Evolutionary conservation across 1,284 basidiomycete species (phyloP), one percentile per base, ranked within the genome.

Genomic region (Cutaneotrichosporon daszewskae): DNA sequence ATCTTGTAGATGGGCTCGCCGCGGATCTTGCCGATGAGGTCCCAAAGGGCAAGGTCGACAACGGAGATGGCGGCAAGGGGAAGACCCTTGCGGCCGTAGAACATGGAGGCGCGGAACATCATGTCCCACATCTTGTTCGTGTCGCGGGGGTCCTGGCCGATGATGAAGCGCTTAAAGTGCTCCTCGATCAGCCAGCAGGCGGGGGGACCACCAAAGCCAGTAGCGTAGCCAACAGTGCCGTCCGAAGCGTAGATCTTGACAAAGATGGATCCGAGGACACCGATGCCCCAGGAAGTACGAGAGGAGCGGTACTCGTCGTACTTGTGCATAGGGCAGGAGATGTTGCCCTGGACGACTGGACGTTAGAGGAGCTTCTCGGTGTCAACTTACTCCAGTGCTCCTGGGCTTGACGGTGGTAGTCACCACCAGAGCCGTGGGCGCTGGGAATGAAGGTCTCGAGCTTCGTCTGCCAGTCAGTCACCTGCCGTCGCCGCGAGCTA

Each of bases 1-100:
- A 77, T 73, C 66, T 77, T 76, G 71, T 77, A 77, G 45, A 78
- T 72, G 2, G 77, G 77, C 60, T 78, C 76, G 18, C 65, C 64
- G 23, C 77, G 72, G 48, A 78, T 71, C 62, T 77, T 77, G 43
- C 77, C 77, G 14, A 77, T 56, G 1, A 77, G 65, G 54, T 78
- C 77, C 77, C 76, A 77, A 44, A 78, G 67, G 22, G 77, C 76
- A 23, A 71, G 59, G 43, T 72, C 70, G 51, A 74, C 79, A 4
- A 79, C 81, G 12, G 71, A 74, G 45, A 75, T 68, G 18, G 72
- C 75, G 5, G 75, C 75, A 20, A 77, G 62, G 9, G 75, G 70
- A 12, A 77, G 66, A 64, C 65, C 66, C 54, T 77, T 77, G 43
- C 76, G 71, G 9, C 76, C 75, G 59, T 77, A 77, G 62, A 77